phyloP scores from a whole-genome alignment of 352 stramenopile species.

The Albugo laibachii region DNA sequence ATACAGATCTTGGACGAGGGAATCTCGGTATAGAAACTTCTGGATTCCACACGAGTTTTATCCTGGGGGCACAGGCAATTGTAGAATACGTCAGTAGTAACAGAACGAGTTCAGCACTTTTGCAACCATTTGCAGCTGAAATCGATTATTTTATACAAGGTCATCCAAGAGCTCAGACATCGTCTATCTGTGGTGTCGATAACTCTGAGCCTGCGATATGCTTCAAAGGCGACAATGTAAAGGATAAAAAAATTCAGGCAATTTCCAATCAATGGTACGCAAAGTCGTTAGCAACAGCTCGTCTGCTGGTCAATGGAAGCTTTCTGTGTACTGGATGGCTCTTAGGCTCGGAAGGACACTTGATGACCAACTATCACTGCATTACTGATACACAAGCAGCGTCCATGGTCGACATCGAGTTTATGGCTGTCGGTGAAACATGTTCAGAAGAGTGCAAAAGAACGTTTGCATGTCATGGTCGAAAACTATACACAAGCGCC shows the following conservation, averaged over 20 bases:
- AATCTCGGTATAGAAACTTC: conserved; percentile 9
- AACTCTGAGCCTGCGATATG: conserved; percentile 3
- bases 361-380: conserved; percentile 50
- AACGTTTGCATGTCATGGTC: conserved; percentile 10
- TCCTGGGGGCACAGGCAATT: not conserved
- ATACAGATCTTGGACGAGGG: conserved; percentile 12
- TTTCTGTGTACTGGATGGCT: conserved; percentile 18
- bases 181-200: not conserved
- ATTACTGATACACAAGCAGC: conserved; percentile 17
- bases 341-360: conserved; percentile 30
- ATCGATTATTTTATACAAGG: not conserved
- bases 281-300: not conserved
- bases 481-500: conserved; percentile 3
- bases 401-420: conserved; percentile 16
- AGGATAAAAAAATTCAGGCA: too few relatives aligned
- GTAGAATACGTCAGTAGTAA: conserved; percentile 3
- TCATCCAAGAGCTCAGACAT: not conserved
- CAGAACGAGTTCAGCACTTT: not conserved
- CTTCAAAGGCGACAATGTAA: not conserved
- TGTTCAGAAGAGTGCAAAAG: conserved; percentile 6
- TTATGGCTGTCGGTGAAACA: conserved; percentile 8
- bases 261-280: not conserved
- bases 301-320: not conserved
- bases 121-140: not conserved
- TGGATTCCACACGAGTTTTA: not conserved